These are phyloP conservation scores for Urtica urens DNA, from an alignment of 306 rosid genomes.

Conservation along the genomic window DNA sequence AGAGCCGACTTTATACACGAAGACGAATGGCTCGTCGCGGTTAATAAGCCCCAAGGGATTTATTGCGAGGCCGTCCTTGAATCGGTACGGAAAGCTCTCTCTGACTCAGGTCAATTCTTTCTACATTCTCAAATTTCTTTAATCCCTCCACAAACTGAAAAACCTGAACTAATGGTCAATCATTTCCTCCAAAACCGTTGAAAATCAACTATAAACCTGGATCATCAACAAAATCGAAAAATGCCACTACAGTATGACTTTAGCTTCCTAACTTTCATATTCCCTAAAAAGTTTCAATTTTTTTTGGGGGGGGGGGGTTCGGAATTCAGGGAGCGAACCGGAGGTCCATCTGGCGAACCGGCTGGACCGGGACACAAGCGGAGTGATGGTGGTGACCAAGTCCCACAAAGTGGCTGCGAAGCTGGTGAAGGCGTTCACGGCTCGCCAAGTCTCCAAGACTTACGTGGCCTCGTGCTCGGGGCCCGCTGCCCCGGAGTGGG, in stretches of 20 bases:
- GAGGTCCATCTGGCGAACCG: conserved; percentile 86
- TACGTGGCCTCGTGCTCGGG: conserved; percentile 65
- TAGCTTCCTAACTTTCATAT: no score
- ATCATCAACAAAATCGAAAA: no score
- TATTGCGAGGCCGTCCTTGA: conserved; percentile 67
- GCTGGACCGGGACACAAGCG: conserved; percentile 83
- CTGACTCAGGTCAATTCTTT: conserved; percentile 14
- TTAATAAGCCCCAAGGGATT: conserved; percentile 69
- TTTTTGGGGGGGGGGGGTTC: no score
- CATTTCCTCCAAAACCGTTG: no score
- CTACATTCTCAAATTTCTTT: no score
- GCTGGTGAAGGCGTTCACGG: conserved; percentile 71
- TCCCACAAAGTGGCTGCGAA: conserved; percentile 73
- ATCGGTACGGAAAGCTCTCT: conserved; percentile 32
- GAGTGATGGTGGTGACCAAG: conserved; percentile 66
- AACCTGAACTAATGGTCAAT: no score
- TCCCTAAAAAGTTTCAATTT: no score
- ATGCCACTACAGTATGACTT: no score
- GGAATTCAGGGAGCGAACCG: conserved; percentile 12
- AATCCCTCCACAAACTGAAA: no score
- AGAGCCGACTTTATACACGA: conserved; percentile 38
- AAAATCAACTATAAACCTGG: no score
- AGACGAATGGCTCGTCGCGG: conserved; percentile 58
- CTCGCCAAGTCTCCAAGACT: conserved; percentile 58
- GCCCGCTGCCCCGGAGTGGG: conserved; percentile 46